Percentiles rank a stretch among this genome's conserved stretches.
These are phyloP conservation scores for Rhynchosporium secalis DNA, from an alignment of 2,329 filamentous ascomycete genomes.

Conservation along the genomic window DNA sequence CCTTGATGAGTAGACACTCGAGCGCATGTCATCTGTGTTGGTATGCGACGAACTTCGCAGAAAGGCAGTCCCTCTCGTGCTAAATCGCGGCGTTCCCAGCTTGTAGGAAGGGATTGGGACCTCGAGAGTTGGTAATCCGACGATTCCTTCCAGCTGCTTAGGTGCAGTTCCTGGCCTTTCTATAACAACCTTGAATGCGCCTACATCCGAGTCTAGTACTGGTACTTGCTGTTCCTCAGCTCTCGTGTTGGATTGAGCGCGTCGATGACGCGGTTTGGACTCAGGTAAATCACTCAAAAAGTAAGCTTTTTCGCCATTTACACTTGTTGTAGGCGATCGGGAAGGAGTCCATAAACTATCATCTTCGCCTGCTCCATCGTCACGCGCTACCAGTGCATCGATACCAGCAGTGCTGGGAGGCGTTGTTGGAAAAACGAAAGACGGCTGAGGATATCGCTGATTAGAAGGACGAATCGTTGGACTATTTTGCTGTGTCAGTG, in stretches of 20 bases:
- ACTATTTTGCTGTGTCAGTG: conserved; percentile 43
- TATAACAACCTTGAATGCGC: conserved; percentile 78
- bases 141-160: conserved; percentile 53
- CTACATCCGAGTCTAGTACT: conserved; percentile 56
- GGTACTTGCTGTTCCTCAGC: conserved; percentile 61
- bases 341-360: conserved; percentile 39
- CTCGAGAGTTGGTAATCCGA: conserved; percentile 60
- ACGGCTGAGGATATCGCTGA: conserved; percentile 61
- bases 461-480: conserved; percentile 62
- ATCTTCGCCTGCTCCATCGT: conserved; percentile 29
- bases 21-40: conserved; percentile 70
- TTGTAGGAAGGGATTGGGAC: conserved; percentile 82
- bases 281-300: conserved; percentile 24
- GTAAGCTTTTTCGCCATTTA: conserved; percentile 41
- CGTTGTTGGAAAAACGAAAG: conserved; percentile 60
- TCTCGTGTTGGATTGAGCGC: conserved; percentile 76
- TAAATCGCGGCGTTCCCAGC: conserved; percentile 80
- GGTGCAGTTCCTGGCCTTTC: conserved; percentile 67
- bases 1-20: conserved; percentile 52
- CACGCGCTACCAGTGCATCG: conserved; percentile 45
- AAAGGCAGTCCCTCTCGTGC: conserved; percentile 70
- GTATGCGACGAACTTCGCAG: conserved; percentile 80
- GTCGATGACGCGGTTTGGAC: conserved; percentile 48
- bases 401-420: conserved; percentile 60
- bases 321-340: conserved; percentile 40